Evolutionary conservation across 345 rosid genomes (phyloP), one percentile per base, ranked within the genome.

Genomic region (Hirschfeldia incana): DNA sequence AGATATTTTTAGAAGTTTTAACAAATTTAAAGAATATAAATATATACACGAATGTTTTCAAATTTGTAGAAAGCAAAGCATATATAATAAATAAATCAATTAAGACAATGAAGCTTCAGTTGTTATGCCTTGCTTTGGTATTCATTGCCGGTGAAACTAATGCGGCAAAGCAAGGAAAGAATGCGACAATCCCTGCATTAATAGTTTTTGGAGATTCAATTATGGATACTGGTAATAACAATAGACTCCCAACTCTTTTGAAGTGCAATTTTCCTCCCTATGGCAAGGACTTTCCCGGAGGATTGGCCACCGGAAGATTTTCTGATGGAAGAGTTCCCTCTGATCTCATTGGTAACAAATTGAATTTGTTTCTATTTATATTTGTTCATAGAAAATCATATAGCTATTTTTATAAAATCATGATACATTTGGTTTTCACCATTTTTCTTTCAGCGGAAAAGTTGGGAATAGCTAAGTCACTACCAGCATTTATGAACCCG

Each of bases 401-500:
- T 29, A 44, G 1, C 49, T 13, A 76, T 46, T 5, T 30, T 44
- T 61, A 13, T 6, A 39, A n/a, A n/a, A n/a, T 26, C 3, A 2
- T 28, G 26, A 68, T 42, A 42, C n/a, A 9, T 5, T 46, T 76
- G n/a, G n/a, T 26, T 62, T 44, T 32, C 4, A 49, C 17, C 8
- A 39, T 11, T 10, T 21, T 36, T 33, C 5, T 69, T 63, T 12
- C 70, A 91, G 91, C 80, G 3, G 86, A 84, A 75, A 82, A 79
- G 53, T 32, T 89, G 32, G 91, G 91, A 75, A 74, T 91, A 16
- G 84, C 81, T 42, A 85, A 78, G 4, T 26, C 72, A 5, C 17
- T 88, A 34, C 94, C 97, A 1, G 81, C 92, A 32, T 91, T 86
- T 74, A 46, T 87, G 39, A 89, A 85, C 53, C 84, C 77, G 1